Percentiles rank a stretch among this genome's conserved stretches.
Evolutionary conservation across 148 eudicot genomes (phyloP).

Genomic region (Chenopodium berlandieri): DNA sequence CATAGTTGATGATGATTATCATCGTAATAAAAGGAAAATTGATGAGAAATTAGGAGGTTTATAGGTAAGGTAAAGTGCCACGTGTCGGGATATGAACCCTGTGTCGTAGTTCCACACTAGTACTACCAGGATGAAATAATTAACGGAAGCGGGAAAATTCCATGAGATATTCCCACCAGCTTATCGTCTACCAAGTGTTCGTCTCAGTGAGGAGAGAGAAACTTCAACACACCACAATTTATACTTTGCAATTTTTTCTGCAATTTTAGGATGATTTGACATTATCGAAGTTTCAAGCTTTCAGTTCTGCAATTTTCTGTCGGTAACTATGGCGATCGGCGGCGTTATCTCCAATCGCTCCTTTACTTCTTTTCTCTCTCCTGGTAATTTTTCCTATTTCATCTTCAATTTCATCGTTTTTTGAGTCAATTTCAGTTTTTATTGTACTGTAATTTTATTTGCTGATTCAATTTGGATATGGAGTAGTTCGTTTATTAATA

Average conservation of each 20-base stretch:
- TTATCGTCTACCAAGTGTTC: slow-evolving; percentile 16
- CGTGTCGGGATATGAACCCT: slow-evolving; percentile 45
- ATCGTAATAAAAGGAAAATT: neutral
- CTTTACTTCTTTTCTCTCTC: slow-evolving; percentile 52
- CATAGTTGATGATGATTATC: too few relatives aligned
- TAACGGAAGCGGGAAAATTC: slow-evolving; percentile 18
- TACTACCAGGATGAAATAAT: slow-evolving; percentile 1
- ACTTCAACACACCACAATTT: neutral
- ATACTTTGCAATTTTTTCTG: too few relatives aligned
- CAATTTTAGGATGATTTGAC: slow-evolving; percentile 15
- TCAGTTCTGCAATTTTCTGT: neutral
- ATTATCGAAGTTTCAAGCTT: neutral
- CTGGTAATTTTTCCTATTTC: slow-evolving; percentile 44
- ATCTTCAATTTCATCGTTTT: neutral
- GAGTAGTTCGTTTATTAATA: too few relatives aligned
- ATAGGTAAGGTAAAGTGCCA: slow-evolving; percentile 19
- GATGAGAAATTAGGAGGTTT: neutral
- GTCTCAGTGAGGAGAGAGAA: too few relatives aligned
- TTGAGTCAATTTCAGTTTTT: too few relatives aligned
- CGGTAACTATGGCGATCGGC: slow-evolving; percentile 66
- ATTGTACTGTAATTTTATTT: neutral
- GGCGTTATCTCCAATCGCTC: slow-evolving; percentile 62
- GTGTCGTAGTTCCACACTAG: slow-evolving; percentile 4
- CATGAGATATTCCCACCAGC: slow-evolving; percentile 22
- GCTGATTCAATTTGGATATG: neutral